Evolutionary conservation across 768 basidiomycete species (phyloP), one percentile per base, ranked within the genome.

Genomic region (Leucosporidium yakuticum): DNA sequence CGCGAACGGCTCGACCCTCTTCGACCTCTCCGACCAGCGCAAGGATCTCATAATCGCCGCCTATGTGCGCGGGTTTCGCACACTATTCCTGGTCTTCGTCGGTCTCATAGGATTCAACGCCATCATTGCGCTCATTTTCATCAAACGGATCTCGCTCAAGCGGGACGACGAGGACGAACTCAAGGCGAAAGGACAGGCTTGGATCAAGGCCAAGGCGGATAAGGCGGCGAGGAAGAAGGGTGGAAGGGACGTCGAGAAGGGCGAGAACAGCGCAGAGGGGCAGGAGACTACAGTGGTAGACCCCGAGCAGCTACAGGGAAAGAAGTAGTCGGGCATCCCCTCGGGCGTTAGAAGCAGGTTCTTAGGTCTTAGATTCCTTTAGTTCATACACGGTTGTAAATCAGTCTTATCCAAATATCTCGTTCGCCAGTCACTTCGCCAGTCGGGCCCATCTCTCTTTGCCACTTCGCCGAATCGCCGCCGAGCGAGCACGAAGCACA

Each of bases 81-180:
- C 79, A 5, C 79, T 88, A 4, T 89, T 88, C 77, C 80, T 86
- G 49, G 79, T 88, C 66, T 84, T 87, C 68, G 84, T 85, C 2
- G 80, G 80, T 3, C 76, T 87, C 39, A 82, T 84, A 8, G 83
- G 81, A 1, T 64, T 84, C 1, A 85, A 85, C n/a, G 50, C 50
- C 27, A 20, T 68, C 7, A 20, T 48, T 11, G 68, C 65, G 7
- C 5, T 62, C 1, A 3, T 67, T 12, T 53, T 65, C 51, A 54
- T 73, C 31, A 34, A 63, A 57, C 39, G 55, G 34, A 44, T 65
- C 27, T 47, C 55, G 12, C 59, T 69, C 29, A 48, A 48, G 57
- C 59, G 64, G 19, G 50, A 57, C 20, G 71, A 69, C 47, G 71
- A 73, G 49, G 65, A 61, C 2, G 71, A 59, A 15, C 58, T 69